Conservation (phyloP, 2,329 filamentous ascomycete genomes). For the Clonostachys sp. region DNA sequence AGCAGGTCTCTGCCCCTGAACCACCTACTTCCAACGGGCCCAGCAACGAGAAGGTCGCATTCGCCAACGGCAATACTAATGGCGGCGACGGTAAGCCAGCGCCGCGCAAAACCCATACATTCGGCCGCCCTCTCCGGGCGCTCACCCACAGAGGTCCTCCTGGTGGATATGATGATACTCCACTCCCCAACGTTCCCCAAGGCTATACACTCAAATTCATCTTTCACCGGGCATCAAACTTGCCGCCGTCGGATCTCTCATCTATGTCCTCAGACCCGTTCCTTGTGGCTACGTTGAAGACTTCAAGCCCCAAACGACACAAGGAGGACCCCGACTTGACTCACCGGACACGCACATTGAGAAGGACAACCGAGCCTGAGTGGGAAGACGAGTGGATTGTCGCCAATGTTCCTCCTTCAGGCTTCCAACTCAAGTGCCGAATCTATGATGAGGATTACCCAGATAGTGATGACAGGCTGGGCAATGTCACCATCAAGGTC, state of each 20-base stretch:
- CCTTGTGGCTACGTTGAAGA: constrained; percentile 69
- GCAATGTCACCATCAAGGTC: constrained; percentile 73
- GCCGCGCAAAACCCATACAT: not conserved
- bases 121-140: constrained; percentile 1
- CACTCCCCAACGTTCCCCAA: constrained; percentile 66
- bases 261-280: constrained; percentile 81
- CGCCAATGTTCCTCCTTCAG: constrained; percentile 75
- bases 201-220: constrained; percentile 84
- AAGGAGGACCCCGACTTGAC: constrained; percentile 78
- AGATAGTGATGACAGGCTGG: constrained; percentile 82
- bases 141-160: constrained; percentile 41
- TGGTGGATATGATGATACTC: constrained; percentile 77
- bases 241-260: constrained; percentile 77
- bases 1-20: not conserved
- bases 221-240: constrained; percentile 74
- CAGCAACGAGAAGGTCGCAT: no score
- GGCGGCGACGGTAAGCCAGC: not conserved
- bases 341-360: constrained; percentile 72
- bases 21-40: no score
- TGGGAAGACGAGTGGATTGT: constrained; percentile 90
- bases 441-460: constrained; percentile 87
- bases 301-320: constrained; percentile 67
- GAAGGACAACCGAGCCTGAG: constrained; percentile 65
- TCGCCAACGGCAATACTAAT: not conserved
- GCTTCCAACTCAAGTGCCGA: constrained; percentile 80